A percentile compares a stretch with the other conserved stretches of the same genome.
phyloP scores from a whole-genome alignment of 768 basidiomycete genomes.

The Infundibulicybe gibba region DNA sequence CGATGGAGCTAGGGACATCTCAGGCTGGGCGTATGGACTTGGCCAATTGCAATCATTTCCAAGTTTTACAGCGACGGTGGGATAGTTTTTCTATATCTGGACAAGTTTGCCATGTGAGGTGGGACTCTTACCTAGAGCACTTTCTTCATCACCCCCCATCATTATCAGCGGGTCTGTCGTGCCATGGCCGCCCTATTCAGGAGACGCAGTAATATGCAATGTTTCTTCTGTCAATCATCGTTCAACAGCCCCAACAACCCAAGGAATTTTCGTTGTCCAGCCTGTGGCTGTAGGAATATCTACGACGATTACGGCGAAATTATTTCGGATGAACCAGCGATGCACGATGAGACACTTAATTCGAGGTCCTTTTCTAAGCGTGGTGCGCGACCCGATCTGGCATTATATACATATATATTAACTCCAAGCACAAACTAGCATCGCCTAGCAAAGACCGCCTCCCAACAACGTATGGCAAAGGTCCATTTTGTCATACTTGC shows the following conservation, averaged over 20 bases:
- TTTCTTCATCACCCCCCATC: too few species aligned
- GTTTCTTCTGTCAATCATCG: slow-evolving; percentile 68
- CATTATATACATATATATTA: background rate
- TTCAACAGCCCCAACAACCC: slow-evolving; percentile 41
- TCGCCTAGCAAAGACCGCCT: slow-evolving; percentile 69
- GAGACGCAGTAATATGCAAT: slow-evolving; percentile 46
- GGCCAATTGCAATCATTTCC: slow-evolving; percentile 4
- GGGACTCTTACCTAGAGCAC: too few species aligned
- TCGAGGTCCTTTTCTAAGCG: slow-evolving; percentile 64
- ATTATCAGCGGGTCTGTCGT: background rate
- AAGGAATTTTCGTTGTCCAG: slow-evolving; percentile 59
- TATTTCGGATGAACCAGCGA: slow-evolving; percentile 81
- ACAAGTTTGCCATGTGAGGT: too few species aligned
- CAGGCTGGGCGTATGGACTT: too few species aligned
- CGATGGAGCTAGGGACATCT: slow-evolving; percentile 33
- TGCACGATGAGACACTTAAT: slow-evolving; percentile 80
- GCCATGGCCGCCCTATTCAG: slow-evolving; percentile 47
- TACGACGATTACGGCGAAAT: slow-evolving; percentile 74
- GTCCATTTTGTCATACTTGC: slow-evolving; percentile 83
- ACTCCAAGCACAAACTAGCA: slow-evolving; percentile 31
- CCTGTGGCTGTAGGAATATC: slow-evolving; percentile 73
- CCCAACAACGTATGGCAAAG: slow-evolving; percentile 54
- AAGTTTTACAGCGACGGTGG: too few species aligned
- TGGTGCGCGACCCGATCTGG: slow-evolving; percentile 39
- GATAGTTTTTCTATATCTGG: too few species aligned